Evolutionary conservation across 2,329 filamentous ascomycete species (phyloP).

Genomic region (Massarina eburnea): DNA sequence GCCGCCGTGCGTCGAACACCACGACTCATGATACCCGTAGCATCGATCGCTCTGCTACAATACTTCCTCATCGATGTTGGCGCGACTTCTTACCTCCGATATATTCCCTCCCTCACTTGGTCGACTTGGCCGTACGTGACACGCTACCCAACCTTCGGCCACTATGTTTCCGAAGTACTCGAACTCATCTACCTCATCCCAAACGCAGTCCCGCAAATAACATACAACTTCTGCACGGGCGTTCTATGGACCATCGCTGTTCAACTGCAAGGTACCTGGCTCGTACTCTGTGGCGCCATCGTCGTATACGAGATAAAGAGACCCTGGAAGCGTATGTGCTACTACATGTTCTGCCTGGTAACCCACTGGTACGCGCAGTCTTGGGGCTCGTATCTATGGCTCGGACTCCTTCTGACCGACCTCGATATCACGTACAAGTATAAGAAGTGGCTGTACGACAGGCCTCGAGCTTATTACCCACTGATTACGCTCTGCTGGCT

Average conservation of each 20-base stretch:
- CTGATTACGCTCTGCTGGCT: constrained; percentile 35
- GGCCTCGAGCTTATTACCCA: constrained; percentile 41
- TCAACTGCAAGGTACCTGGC: constrained; percentile 51
- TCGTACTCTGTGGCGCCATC: constrained; percentile 47
- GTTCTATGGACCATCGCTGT: constrained; percentile 55
- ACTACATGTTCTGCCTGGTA: constrained; percentile 47
- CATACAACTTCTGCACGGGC: constrained; percentile 53
- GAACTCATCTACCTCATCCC: constrained; percentile 52
- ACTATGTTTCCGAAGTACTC: constrained; percentile 49
- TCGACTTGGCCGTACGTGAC: constrained; percentile 52
- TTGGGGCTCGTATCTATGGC: constrained; percentile 51
- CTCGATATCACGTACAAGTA: constrained; percentile 52
- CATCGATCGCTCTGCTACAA: constrained; percentile 47
- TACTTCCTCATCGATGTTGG: constrained; percentile 52
- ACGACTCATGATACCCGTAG: constrained; percentile 51
- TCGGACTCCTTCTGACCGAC: constrained; percentile 50
- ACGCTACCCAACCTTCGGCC: constrained; percentile 44
- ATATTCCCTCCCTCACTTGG: constrained; percentile 51
- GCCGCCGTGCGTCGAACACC: constrained; percentile 49
- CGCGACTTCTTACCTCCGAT: constrained; percentile 47
- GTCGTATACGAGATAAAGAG: constrained; percentile 50
- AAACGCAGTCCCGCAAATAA: constrained; percentile 51
- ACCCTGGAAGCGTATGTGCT: constrained; percentile 50
- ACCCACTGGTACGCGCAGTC: constrained; percentile 52
- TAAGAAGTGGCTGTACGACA: constrained; percentile 41